Evolutionary conservation across 2,329 filamentous ascomycete species (phyloP).

Genomic region (Trichoderma atrobrunneum): DNA sequence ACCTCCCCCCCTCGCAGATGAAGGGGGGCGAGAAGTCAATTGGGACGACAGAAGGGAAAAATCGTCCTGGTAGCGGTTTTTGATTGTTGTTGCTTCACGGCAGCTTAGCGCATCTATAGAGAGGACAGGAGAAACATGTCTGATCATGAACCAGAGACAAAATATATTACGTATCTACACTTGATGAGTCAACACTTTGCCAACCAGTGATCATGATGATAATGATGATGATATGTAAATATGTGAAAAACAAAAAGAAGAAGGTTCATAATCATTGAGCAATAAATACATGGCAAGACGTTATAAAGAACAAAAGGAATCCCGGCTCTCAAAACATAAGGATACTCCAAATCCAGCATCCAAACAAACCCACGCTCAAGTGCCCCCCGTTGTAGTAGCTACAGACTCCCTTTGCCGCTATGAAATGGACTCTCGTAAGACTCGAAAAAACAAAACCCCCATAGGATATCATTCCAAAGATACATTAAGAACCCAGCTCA

Average conservation of each 20-base stretch:
- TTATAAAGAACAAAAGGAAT: background rate
- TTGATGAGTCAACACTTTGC: background rate
- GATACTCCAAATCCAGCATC: background rate
- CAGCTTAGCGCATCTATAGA: constrained; percentile 23
- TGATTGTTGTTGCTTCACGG: constrained; percentile 20
- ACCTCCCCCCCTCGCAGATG: background rate
- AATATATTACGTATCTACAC: background rate
- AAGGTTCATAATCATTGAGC: background rate
- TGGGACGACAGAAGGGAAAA: background rate
- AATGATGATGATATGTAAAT: background rate
- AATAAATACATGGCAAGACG: background rate
- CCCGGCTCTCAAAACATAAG: background rate
- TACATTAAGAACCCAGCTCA: background rate
- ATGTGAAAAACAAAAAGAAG: background rate
- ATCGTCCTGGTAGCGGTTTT: constrained; percentile 22
- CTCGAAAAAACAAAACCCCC: background rate
- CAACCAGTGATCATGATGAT: background rate
- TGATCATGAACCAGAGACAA: constrained; percentile 17
- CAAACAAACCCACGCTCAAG: background rate
- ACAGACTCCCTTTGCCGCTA: background rate
- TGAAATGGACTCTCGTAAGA: background rate
- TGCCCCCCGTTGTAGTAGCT: background rate
- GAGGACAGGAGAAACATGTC: background rate
- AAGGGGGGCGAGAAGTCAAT: background rate
- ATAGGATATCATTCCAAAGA: constrained; percentile 8